A percentile compares a stretch with the other conserved stretches of the same genome.
phyloP scores from a whole-genome alignment of 176 grass and related monocot genomes.

The maize (Zea mays) region DNA sequence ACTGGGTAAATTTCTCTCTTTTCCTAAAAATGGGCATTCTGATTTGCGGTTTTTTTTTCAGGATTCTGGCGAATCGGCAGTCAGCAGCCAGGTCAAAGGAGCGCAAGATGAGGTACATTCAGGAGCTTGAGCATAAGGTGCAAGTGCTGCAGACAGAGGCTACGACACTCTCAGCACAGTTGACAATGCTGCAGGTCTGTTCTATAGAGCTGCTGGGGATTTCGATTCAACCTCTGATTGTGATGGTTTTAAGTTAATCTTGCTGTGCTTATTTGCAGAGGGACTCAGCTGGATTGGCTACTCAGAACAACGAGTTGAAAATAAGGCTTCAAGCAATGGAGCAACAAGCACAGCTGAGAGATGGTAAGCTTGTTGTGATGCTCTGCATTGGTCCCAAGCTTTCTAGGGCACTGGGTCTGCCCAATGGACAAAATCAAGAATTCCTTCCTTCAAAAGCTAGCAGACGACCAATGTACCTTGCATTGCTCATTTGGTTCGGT shows the following conservation, averaged over 20 bases:
- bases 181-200: constrained; percentile 91
- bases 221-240: background rate
- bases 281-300: constrained; percentile 76
- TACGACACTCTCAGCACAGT: constrained; percentile 85
- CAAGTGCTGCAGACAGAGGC: constrained; percentile 90
- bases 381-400: background rate
- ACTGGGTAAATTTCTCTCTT: background rate
- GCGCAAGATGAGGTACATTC: constrained; percentile 95
- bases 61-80: constrained; percentile 86
- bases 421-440: background rate
- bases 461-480: background rate
- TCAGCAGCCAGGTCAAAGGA: constrained; percentile 95
- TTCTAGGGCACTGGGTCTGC: background rate
- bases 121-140: constrained; percentile 91
- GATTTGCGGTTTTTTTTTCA: constrained; percentile 19
- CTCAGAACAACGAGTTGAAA: constrained; percentile 89
- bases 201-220: constrained; percentile 22
- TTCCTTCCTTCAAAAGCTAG: constrained; percentile 13
- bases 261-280: constrained; percentile 57
- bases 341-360: constrained; percentile 91
- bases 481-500: background rate
- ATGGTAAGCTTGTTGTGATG: constrained; percentile 60
- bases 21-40: constrained; percentile 1
- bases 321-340: constrained; percentile 94
- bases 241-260: background rate